These are phyloP conservation scores for Begonia fuchsioides DNA, from an alignment of 306 rosid species.

Conservation along the genomic window DNA sequence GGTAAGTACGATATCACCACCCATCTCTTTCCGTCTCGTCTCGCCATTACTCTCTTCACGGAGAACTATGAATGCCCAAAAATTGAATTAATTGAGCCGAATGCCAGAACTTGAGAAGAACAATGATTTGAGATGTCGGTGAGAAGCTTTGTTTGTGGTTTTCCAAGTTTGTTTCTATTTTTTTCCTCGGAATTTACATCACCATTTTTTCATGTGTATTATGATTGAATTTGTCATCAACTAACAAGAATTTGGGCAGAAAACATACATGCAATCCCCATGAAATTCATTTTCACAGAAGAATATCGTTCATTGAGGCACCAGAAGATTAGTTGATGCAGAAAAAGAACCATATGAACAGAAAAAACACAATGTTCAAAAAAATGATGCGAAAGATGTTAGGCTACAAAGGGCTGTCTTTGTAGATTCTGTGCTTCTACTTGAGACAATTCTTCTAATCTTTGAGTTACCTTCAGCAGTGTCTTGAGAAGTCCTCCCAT, in stretches of 20 bases:
- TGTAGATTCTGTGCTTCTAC: neutral
- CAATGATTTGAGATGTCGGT: neutral
- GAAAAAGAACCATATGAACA: no score
- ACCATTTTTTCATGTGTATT: neutral
- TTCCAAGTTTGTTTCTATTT: neutral
- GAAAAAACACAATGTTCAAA: neutral
- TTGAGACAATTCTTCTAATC: neutral
- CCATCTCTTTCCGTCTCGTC: neutral
- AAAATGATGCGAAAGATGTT: neutral
- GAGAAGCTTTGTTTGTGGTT: neutral
- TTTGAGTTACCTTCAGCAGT: neutral
- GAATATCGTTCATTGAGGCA: no score
- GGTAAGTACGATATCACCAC: slow-evolving; percentile 36
- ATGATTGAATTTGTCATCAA: neutral
- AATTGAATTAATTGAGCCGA: no score
- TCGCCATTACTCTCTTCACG: neutral
- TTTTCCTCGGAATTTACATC: no score
- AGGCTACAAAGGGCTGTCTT: neutral
- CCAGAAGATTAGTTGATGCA: no score
- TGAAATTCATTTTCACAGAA: no score
- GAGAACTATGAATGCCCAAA: slow-evolving; percentile 89
- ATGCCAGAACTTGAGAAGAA: no score
- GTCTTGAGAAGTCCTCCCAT: neutral
- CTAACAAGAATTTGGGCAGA: neutral
- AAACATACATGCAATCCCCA: neutral